Evolutionary conservation across 257 asterid genomes (phyloP), one percentile per base, ranked within the genome.

Genomic region (Ilex aquifolium): DNA sequence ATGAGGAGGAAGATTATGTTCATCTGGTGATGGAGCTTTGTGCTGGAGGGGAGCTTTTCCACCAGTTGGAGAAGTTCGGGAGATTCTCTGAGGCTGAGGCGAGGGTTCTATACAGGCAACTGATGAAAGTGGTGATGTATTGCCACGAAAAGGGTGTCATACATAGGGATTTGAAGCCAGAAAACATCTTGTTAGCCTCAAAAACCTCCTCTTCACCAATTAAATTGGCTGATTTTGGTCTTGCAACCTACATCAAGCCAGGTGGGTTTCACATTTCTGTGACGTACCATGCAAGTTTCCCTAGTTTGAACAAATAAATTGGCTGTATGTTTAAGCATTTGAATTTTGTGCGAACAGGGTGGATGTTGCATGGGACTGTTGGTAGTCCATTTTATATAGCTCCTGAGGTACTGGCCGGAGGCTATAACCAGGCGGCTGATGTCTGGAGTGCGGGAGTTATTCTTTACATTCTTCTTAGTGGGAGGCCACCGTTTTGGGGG

Each of bases 21-120:
- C 95, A 88, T 75, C 76, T 89, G 53, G 82, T 89, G 44, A 86
- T 89, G 97, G 97, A 89, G 85, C 95, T 86, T 70, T 87, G 94
- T 76, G 91, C 90, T 2, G 95, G 95, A 40, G 96, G 96, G 4
- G 96, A 88, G 85, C 90, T 88, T 69, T 88, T 88, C 63, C 83
- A 72, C 72, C 80, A 73, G 85, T 68, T 88, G 68, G 95, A 88
- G 80, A 83, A 77, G 82, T 87, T 78, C 4, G 96, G 96, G 59
- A 85, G 84, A 73, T 88, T 85, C 69, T 72, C 89, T 0, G 96
- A 88, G 71, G 65, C 76, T 0, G 87, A 85, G 70, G 95, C 91
- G 16, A 67, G 74, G 63, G 79, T 61, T 69, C 54, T 85, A 64
- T 88, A 81, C 78, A 67, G 70, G 63, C 89, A 88, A 59, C 71